These are phyloP conservation scores for Halophytophthora batemanensis DNA, from an alignment of 352 stramenopile genomes.

Conservation along the genomic window DNA sequence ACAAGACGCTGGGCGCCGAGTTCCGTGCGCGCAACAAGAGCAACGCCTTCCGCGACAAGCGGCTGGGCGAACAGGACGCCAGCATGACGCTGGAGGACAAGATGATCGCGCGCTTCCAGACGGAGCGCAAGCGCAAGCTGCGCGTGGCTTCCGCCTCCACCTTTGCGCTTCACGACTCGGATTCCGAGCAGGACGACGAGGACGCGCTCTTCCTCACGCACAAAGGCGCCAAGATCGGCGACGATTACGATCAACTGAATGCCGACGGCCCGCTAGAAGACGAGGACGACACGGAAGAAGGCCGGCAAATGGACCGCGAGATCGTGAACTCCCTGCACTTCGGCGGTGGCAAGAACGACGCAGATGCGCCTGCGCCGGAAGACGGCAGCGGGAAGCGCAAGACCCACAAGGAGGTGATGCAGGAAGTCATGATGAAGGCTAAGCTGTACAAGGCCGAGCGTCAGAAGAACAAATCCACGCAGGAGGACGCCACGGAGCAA, in stretches of 20 bases:
- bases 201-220: slow-evolving; percentile 77
- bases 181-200: slow-evolving; percentile 65
- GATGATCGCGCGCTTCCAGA: slow-evolving; percentile 90
- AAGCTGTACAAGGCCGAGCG: slow-evolving; percentile 89
- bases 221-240: slow-evolving; percentile 64
- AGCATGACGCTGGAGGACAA: slow-evolving; percentile 90
- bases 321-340: slow-evolving; percentile 89
- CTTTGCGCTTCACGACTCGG: slow-evolving; percentile 78
- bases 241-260: slow-evolving; percentile 74
- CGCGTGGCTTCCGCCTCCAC: slow-evolving; percentile 59
- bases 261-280: slow-evolving; percentile 46
- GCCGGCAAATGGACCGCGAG: slow-evolving; percentile 65
- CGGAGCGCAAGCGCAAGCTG: slow-evolving; percentile 83
- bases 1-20: slow-evolving; percentile 83
- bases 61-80: slow-evolving; percentile 80
- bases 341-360: slow-evolving; percentile 45
- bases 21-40: slow-evolving; percentile 83
- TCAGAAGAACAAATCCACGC: slow-evolving; percentile 80
- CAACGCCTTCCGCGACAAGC: slow-evolving; percentile 87
- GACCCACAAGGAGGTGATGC: slow-evolving; percentile 88
- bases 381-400: slow-evolving; percentile 52
- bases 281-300: slow-evolving; percentile 74
- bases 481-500: slow-evolving; percentile 76
- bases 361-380: slow-evolving; percentile 7
- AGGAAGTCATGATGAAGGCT: slow-evolving; percentile 90